These are phyloP conservation scores for Dryas octopetala DNA, from an alignment of 306 rosid species.

Conservation along the genomic window DNA sequence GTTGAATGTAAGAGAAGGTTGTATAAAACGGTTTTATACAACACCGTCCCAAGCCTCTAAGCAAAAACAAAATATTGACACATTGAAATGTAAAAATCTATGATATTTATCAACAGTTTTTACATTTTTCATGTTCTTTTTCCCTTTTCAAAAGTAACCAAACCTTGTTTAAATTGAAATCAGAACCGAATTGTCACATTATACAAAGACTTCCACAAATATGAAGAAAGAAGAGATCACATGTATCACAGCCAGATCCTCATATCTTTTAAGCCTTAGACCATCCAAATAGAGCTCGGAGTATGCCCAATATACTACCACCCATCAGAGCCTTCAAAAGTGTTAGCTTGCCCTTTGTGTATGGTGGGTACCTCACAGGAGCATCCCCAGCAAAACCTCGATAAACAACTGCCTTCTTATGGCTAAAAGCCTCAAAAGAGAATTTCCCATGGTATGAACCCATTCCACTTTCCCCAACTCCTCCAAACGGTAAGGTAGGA, in stretches of 20 bases:
- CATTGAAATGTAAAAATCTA: background rate
- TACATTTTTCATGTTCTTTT: background rate
- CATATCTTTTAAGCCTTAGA: slow-evolving; percentile 39
- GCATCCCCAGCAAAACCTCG: slow-evolving; percentile 76
- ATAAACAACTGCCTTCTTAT: slow-evolving; percentile 88
- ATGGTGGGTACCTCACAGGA: slow-evolving; percentile 84
- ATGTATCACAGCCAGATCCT: background rate
- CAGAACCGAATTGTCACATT: background rate
- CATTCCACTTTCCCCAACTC: slow-evolving; percentile 97
- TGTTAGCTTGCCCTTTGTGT: slow-evolving; percentile 65
- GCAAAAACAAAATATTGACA: background rate
- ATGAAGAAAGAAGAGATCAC: slow-evolving; percentile 18
- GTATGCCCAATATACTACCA: slow-evolving; percentile 56
- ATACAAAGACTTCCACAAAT: background rate
- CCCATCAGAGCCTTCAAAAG: slow-evolving; percentile 73
- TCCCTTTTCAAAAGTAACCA: background rate
- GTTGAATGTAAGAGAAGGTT: no score
- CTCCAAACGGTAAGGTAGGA: slow-evolving; percentile 84
- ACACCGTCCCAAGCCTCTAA: background rate
- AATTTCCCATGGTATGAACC: slow-evolving; percentile 97
- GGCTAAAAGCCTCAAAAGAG: slow-evolving; percentile 92
- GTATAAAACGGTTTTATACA: no score
- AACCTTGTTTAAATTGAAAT: background rate
- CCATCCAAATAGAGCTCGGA: slow-evolving; percentile 74
- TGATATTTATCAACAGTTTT: slow-evolving; percentile 1